Conservation (phyloP, 2,329 filamentous ascomycete species). For the Calonectria naviculata region DNA sequence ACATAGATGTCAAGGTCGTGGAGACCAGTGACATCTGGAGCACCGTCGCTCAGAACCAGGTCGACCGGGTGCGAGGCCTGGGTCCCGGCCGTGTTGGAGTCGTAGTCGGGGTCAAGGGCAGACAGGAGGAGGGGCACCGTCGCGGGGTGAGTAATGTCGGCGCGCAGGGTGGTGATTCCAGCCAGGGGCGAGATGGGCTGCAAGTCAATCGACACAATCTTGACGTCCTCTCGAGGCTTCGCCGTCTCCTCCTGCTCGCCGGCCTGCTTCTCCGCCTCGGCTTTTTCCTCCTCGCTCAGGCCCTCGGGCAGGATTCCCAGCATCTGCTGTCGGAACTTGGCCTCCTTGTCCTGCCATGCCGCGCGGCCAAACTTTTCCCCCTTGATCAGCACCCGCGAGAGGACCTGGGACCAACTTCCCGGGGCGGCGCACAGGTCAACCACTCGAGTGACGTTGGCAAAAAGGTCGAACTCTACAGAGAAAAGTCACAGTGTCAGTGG, state of each 20-base stretch:
- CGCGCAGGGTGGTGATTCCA: conserved; percentile 90
- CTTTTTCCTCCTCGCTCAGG: conserved; percentile 33
- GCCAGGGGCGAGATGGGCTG: conserved; percentile 96
- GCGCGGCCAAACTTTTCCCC: conserved; percentile 89
- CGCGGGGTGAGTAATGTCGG: conserved; percentile 96
- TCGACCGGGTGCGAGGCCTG: conserved; percentile 84
- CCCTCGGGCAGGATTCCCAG: conserved; percentile 60
- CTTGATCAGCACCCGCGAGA: conserved; percentile 93
- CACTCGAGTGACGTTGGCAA: conserved; percentile 88
- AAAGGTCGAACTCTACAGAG: conserved; percentile 92
- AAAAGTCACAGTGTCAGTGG: conserved; percentile 15
- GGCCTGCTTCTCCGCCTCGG: conserved; percentile 20
- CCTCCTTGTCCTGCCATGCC: conserved; percentile 88
- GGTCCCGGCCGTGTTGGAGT: conserved; percentile 51
- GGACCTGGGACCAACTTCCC: conserved; percentile 96
- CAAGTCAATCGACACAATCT: conserved; percentile 95
- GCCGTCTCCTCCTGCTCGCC: conserved; percentile 42
- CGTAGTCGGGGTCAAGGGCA: conserved; percentile 81
- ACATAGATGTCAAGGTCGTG: conserved; percentile 99
- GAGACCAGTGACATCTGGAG: conserved; percentile 94
- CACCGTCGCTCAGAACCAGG: conserved; percentile 93
- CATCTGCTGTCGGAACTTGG: conserved; percentile 71
- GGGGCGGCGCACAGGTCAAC: conserved; percentile 97
- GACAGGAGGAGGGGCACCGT: conserved; percentile 90
- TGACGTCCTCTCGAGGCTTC: conserved; percentile 75